A percentile compares a stretch with the other conserved stretches of the same genome.
Evolutionary conservation across 2,329 filamentous ascomycete species (phyloP).

Genomic region (Capronia epimyces): DNA sequence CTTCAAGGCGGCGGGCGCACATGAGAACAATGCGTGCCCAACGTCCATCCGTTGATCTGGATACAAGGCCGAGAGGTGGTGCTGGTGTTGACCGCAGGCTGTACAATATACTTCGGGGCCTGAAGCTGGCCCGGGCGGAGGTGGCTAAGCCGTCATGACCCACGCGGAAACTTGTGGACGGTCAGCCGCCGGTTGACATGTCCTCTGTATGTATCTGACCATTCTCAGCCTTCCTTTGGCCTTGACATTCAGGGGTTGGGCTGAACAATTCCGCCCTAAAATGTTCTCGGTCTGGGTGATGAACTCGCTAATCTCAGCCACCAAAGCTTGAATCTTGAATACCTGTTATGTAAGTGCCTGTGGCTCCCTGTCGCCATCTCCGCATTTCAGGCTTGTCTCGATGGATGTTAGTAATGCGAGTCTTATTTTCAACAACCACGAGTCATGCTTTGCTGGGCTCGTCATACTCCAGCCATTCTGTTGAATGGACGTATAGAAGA

Average conservation of each 20-base stretch:
- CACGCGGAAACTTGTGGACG: conserved; percentile 3
- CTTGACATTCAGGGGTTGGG: background rate
- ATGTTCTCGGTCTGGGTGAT: conserved; percentile 4
- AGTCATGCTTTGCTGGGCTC: background rate
- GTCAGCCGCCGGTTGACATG: background rate
- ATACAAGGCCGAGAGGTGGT: conserved; percentile 11
- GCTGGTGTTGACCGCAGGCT: background rate
- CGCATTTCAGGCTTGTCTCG: background rate
- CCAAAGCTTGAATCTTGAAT: conserved; percentile 3
- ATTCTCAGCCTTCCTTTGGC: background rate
- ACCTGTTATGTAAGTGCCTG: background rate
- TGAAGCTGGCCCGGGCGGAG: conserved; percentile 5
- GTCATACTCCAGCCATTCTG: background rate
- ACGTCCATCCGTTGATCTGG: conserved; percentile 16
- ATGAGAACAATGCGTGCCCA: conserved; percentile 7
- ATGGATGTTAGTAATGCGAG: background rate
- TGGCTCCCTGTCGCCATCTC: background rate
- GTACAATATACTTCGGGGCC: background rate
- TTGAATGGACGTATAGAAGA: background rate
- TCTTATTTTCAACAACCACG: background rate
- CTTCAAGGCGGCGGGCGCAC: conserved; percentile 2
- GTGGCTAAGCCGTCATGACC: conserved; percentile 1
- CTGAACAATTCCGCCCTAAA: conserved; percentile 1
- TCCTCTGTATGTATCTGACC: background rate
- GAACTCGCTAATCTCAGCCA: conserved; percentile 5